A percentile compares a stretch with the other conserved stretches of the same genome.
These are phyloP conservation scores for Gastrolobium villosum DNA, from an alignment of 306 rosid genomes.

Conservation along the genomic window DNA sequence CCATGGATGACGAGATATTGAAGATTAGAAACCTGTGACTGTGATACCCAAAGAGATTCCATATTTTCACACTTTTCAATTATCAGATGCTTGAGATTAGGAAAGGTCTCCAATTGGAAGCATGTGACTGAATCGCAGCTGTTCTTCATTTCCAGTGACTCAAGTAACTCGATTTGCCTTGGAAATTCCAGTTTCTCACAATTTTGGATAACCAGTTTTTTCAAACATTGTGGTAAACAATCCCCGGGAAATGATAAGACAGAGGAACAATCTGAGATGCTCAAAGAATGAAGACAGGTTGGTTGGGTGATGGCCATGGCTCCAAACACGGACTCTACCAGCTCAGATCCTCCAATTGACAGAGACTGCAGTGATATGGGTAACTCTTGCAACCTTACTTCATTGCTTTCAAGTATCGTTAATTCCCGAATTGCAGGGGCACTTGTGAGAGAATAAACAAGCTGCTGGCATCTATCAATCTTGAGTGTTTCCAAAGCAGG, in stretches of 20 bases:
- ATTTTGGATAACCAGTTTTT: not conserved
- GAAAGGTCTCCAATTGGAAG: not conserved
- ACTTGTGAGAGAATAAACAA: no score
- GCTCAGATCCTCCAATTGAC: not conserved
- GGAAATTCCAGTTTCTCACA: not conserved
- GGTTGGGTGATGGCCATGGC: not conserved
- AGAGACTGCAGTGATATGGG: not conserved
- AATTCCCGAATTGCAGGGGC: no score
- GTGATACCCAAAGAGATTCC: not conserved
- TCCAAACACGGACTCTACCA: not conserved
- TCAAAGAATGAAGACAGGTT: not conserved
- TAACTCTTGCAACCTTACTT: not conserved
- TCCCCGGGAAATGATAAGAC: not conserved
- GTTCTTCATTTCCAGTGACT: fast-evolving
- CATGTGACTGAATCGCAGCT: conserved; percentile 1
- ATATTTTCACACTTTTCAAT: not conserved
- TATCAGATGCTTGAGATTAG: not conserved
- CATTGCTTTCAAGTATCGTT: not conserved
- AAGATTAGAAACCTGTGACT: not conserved
- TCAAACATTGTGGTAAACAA: not conserved
- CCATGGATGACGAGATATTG: not conserved
- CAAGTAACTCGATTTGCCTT: not conserved
- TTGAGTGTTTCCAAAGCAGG: no score
- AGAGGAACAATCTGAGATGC: not conserved
- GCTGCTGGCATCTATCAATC: no score